phyloP scores from a whole-genome alignment of 2,329 filamentous ascomycete species.

The Fusarium bactridioides region DNA sequence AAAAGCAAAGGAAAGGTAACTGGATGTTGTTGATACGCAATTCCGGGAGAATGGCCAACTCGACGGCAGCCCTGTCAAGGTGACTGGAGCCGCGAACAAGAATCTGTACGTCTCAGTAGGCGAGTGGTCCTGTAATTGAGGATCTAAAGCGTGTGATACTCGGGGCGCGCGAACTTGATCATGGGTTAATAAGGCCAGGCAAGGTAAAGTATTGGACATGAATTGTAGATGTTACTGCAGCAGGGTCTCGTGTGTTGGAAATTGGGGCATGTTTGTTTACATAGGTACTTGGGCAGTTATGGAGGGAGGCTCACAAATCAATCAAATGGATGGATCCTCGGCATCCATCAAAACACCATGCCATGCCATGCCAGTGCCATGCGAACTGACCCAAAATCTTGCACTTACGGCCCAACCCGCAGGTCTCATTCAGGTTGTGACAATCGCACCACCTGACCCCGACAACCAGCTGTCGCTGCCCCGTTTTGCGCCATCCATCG shows the following conservation, averaged over 20 bases:
- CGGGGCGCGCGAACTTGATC: slow-evolving; percentile 9
- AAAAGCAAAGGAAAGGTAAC: slow-evolving; percentile 27
- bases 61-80: neutral
- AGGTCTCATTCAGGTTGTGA: slow-evolving; percentile 29
- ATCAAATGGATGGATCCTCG: slow-evolving; percentile 22
- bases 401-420: slow-evolving; percentile 28
- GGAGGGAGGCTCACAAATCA: slow-evolving; percentile 12
- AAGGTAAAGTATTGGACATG: slow-evolving; percentile 2
- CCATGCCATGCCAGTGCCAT: slow-evolving; percentile 26
- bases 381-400: slow-evolving; percentile 28
- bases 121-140: slow-evolving; percentile 12
- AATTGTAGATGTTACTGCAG: slow-evolving; percentile 14
- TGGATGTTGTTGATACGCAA: slow-evolving; percentile 16
- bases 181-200: slow-evolving; percentile 4
- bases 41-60: neutral
- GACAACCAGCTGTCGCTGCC: slow-evolving; percentile 37
- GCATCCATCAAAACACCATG: slow-evolving; percentile 26
- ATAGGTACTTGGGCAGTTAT: slow-evolving; percentile 24
- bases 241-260: slow-evolving; percentile 9
- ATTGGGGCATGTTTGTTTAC: slow-evolving; percentile 35
- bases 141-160: slow-evolving; percentile 11
- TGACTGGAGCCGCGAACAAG: slow-evolving; percentile 1
- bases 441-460: slow-evolving; percentile 36
- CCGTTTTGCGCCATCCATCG: slow-evolving; percentile 23
- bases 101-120: neutral